Evolutionary conservation across 2,329 filamentous ascomycete species (phyloP), one percentile per base, ranked within the genome.

Genomic region (Chaetomiaceae sp.): DNA sequence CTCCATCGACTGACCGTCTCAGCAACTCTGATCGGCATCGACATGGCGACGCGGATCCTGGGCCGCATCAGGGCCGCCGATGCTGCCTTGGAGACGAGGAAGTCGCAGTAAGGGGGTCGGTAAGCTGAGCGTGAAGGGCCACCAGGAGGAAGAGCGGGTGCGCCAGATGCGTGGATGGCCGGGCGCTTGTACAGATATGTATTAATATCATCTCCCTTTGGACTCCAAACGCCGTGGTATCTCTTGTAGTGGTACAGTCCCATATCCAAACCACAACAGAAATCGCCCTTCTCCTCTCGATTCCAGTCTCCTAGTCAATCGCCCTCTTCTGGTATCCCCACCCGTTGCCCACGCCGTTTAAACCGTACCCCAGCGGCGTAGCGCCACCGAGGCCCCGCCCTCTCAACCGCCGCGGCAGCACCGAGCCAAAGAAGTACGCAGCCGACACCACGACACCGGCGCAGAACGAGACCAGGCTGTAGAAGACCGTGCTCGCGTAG

Each of bases 401-500:
- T 60, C 71, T 75, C 22, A 83, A 64, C 53, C 80, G 67, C 58
- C 71, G 72, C 1, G 83, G 82, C 62, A 85, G 65, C 17, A 85
- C 74, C 1, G 81, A 72, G 4, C 82, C 82, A 57, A 83, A 75
- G 54, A 83, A 84, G 67, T 84, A 85, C 52, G 80, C 79, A 31
- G 72, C 78, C 4, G 78, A 75, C 2, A 77, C 72, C 11, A 81
- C 65, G 2, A 73, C 68, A 8, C 83, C 83, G 0, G 82, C 80
- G 12, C 76, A 67, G 61, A 84, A 84, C 6, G 79, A 79, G 2
- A 83, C 74, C 9, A 85, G 61, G 54, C 77, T 75, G 69, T 85
- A 85, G 56, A 85, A 84, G 0, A 85, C 68, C 29, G 81, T 85
- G 66, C 80, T 83, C 7, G 81, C 79, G 64, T 82, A 84, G 29